phyloP scores from a whole-genome alignment of 2,329 filamentous ascomycete genomes.

The Aspergillus spinulosporus region DNA sequence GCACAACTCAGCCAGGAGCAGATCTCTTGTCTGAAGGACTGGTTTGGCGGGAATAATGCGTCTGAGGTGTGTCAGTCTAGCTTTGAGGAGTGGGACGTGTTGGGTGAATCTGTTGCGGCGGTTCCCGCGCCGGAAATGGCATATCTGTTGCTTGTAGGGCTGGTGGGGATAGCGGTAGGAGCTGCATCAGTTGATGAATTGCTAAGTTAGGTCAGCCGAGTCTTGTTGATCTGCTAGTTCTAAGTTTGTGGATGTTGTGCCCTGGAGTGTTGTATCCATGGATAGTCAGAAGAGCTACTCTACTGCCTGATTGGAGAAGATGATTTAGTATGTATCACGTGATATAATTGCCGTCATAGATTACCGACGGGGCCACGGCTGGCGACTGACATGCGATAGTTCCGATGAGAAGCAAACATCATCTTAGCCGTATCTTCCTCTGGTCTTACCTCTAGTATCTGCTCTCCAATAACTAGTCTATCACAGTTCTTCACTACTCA shows the following conservation, averaged over 20 bases:
- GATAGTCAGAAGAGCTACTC: too few species aligned
- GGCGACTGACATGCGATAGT: background rate
- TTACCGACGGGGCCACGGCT: background rate
- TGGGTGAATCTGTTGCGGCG: background rate
- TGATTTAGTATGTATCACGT: too few species aligned
- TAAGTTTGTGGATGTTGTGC: too few species aligned
- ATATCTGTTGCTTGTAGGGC: background rate
- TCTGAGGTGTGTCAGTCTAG: background rate
- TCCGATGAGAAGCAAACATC: background rate
- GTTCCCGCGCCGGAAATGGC: background rate
- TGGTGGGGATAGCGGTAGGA: background rate
- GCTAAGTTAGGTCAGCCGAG: too few species aligned
- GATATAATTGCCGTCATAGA: background rate
- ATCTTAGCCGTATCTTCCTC: background rate
- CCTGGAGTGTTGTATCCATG: too few species aligned
- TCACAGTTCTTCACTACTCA: background rate
- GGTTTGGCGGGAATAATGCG: constrained; percentile 6
- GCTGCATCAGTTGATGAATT: background rate
- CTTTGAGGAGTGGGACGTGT: constrained; percentile 2
- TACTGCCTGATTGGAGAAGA: too few species aligned
- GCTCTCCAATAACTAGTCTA: background rate
- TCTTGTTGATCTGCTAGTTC: too few species aligned
- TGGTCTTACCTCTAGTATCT: background rate
- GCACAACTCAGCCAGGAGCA: background rate
- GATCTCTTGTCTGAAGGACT: constrained; percentile 7